Conservation (phyloP, 352 stramenopile genomes). For the Nothophytophthora sp. region DNA sequence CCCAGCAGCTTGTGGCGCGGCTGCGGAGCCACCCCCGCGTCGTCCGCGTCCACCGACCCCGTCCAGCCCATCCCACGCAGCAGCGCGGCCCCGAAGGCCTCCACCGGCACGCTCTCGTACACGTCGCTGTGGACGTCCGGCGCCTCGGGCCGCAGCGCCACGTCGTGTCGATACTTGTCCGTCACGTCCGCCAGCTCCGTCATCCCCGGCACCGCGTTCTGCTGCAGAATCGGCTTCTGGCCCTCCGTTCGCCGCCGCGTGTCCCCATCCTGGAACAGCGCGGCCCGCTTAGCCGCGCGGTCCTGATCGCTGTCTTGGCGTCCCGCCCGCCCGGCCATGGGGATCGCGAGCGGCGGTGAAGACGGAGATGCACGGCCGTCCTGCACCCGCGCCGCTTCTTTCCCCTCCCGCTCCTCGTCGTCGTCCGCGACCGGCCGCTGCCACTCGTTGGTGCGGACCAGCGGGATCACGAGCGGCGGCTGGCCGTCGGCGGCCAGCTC, state of each 20-base stretch:
- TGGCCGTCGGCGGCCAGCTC: constrained; percentile 27
- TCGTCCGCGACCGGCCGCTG: neutral
- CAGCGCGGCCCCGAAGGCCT: constrained; percentile 96
- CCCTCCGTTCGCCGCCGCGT: constrained; percentile 16
- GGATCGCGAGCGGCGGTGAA: constrained; percentile 78
- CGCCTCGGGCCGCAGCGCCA: constrained; percentile 77
- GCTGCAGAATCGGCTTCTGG: constrained; percentile 63
- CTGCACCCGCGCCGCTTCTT: neutral
- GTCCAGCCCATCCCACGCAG: constrained; percentile 98
- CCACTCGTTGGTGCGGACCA: constrained; percentile 70
- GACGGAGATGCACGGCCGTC: no score
- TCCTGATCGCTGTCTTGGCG: neutral
- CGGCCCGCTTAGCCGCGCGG: constrained; percentile 19
- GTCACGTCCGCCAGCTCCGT: constrained; percentile 69
- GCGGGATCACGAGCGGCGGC: constrained; percentile 64
- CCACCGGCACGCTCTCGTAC: constrained; percentile 91
- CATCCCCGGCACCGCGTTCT: constrained; percentile 74
- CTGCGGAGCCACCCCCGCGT: constrained; percentile 46
- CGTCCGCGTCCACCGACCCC: constrained; percentile 57
- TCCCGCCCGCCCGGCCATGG: constrained; percentile 23
- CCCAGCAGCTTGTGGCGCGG: constrained; percentile 92
- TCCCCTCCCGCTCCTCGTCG: no score
- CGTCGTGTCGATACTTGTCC: constrained; percentile 85
- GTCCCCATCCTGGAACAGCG: constrained; percentile 40
- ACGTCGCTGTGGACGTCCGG: constrained; percentile 81